A percentile compares a stretch with the other conserved stretches of the same genome.
phyloP scores from a whole-genome alignment of 306 rosid species.

The Pyrus communis region DNA sequence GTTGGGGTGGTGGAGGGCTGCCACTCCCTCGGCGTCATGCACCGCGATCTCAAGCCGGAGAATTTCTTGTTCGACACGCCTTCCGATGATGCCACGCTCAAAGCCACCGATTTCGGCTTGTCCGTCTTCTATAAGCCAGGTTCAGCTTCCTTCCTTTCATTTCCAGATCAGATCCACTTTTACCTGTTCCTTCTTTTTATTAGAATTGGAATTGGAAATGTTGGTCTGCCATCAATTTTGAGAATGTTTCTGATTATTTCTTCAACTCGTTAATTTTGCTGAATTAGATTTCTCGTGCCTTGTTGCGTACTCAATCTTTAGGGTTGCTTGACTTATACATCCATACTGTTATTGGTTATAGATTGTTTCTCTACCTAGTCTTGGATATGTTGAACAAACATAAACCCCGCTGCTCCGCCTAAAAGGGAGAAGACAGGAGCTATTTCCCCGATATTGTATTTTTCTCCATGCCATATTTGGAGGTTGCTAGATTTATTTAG shows the following conservation, averaged over 20 bases:
- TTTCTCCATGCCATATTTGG: neutral
- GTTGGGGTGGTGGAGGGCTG: conserved; percentile 80
- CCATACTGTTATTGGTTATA: neutral
- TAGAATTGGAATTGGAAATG: neutral
- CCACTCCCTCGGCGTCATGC: conserved; percentile 94
- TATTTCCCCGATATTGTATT: neutral
- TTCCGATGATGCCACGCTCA: conserved; percentile 64
- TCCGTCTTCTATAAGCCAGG: conserved; percentile 83
- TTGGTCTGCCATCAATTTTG: neutral
- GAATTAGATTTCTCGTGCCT: neutral
- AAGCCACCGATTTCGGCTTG: conserved; percentile 84
- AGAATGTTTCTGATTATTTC: neutral
- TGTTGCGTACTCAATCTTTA: neutral
- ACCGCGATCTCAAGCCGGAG: conserved; percentile 94
- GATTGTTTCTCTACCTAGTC: neutral
- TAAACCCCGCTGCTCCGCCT: neutral
- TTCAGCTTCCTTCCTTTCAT: conserved; percentile 11
- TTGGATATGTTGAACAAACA: neutral
- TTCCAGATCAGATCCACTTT: neutral
- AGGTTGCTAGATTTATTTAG: neutral
- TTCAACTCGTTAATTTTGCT: neutral
- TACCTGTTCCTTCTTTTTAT: neutral
- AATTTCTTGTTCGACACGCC: conserved; percentile 77
- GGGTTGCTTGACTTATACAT: neutral
- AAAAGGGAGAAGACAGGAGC: neutral